Base-by-base conservation (phyloP, 2,329 filamentous ascomycete genomes). In the Didymella segeticola region DNA sequence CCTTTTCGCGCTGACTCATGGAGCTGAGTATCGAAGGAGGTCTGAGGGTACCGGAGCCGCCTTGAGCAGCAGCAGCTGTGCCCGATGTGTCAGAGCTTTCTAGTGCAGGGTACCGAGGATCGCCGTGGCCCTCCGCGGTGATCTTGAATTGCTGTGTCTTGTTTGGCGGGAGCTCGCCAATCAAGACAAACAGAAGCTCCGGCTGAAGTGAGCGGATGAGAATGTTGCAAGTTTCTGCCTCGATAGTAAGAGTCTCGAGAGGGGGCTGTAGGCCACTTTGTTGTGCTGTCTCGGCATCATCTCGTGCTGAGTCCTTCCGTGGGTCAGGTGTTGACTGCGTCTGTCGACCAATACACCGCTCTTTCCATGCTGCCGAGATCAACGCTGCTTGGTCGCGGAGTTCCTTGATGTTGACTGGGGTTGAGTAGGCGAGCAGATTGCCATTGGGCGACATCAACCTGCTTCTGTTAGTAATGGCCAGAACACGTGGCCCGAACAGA, bases 381-480 rank as follows among this genome's bases (percentile, higher is more conserved):
- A 80, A 66, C 6, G 80, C 78, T 19, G 78, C 79, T 60, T 80
- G 78, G 50, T 79, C 79, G 33, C 80, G 77, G 26, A 82, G 70
- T 56, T 79, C 76, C 56, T 77, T 77, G 62, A 79, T 78, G 57
- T 81, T 74, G n/a, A 76, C 72, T 11, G 79, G 78, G 19, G 76
- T 76, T 15, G 75, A 80, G 63, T 81, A 80, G 36, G 80, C 79
- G 43, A 82, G 70, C 17, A 82, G 66, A 2, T 78, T 81, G 57
- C 79, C 80, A 60, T 80, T 81, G 19, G 78, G 78, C 25, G 79
- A 81, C 76, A 81, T 82, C 48, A 81, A 67, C 57, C 77, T 79
- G 48, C 12, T 39, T 37, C 14, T 6, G 37, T 67, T 31, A 67
- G 59, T 37, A 6, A n/a, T 29, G 11, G 41, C 5, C 11, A 15